Conservation (phyloP, 2,329 filamentous ascomycete genomes). For the Thermochaetoides dissita region DNA sequence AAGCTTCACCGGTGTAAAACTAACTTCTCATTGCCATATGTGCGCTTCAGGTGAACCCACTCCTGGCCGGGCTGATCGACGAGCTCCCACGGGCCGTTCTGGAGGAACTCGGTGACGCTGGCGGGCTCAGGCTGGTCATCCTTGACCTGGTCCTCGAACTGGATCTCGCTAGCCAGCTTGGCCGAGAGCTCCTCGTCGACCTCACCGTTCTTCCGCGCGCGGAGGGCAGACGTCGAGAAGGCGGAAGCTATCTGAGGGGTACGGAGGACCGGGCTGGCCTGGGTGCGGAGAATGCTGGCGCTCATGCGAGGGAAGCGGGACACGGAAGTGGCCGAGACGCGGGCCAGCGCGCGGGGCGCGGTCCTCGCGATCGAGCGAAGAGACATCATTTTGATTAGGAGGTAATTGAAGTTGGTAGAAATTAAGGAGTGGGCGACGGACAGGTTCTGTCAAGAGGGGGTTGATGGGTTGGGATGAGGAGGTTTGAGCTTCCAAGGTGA, state of each 20-base stretch:
- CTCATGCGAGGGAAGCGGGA: conserved; percentile 33
- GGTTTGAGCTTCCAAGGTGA: neutral
- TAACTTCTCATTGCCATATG: conserved; percentile 78
- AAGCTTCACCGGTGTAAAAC: conserved; percentile 18
- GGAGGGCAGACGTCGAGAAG: conserved; percentile 35
- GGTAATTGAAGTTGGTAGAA: neutral
- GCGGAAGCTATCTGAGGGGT: conserved; percentile 28
- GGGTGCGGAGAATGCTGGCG: conserved; percentile 34
- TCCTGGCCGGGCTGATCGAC: conserved; percentile 73
- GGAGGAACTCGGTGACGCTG: conserved; percentile 75
- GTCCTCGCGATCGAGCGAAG: conserved; percentile 52
- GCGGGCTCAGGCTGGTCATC: conserved; percentile 56
- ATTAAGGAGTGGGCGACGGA: neutral
- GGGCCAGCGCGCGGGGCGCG: conserved; percentile 49
- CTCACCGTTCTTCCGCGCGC: conserved; percentile 30
- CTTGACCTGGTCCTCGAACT: conserved; percentile 72
- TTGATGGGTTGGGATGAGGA: neutral
- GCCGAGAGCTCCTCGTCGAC: conserved; percentile 67
- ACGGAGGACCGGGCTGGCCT: conserved; percentile 24
- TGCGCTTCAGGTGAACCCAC: conserved; percentile 72
- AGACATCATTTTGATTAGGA: conserved; percentile 47
- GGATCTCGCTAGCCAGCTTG: conserved; percentile 74
- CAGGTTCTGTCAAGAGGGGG: neutral
- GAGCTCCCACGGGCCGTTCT: conserved; percentile 72
- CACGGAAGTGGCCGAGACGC: conserved; percentile 39